phyloP scores from a whole-genome alignment of 2,329 filamentous ascomycete genomes.

The Neurospora sp. region DNA sequence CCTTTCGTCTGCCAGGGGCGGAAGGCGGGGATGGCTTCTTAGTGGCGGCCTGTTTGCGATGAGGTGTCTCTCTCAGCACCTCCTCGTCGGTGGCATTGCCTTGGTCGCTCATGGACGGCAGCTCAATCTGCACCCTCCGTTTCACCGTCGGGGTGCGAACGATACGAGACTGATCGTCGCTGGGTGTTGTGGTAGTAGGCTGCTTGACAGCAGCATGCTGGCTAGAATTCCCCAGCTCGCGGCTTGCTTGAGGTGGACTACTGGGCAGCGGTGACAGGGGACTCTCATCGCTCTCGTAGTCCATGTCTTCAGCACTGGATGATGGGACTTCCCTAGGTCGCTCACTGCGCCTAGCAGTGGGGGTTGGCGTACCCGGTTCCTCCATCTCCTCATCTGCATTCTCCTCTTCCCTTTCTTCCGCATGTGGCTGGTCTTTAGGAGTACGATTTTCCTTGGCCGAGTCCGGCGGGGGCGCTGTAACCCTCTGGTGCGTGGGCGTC shows the following conservation, averaged over 20 bases:
- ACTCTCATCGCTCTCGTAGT: background rate
- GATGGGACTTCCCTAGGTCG: background rate
- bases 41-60: background rate
- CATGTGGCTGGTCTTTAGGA: background rate
- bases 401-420: constrained; percentile 1
- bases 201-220: background rate
- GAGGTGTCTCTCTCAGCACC: constrained; percentile 15
- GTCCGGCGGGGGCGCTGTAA: background rate
- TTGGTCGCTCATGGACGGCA: constrained; percentile 5
- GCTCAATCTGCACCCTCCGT: background rate
- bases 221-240: background rate
- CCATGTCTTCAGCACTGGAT: background rate
- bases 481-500: background rate
- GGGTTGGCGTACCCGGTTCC: constrained; percentile 6
- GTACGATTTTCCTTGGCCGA: constrained; percentile 14
- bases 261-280: background rate
- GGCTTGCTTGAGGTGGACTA: background rate
- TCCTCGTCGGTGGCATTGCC: constrained; percentile 11
- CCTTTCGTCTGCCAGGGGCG: background rate
- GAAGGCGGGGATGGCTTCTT: background rate
- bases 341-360: constrained; percentile 4
- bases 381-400: constrained; percentile 4
- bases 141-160: background rate
- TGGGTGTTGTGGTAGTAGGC: background rate
- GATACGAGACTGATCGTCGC: background rate